Base-by-base conservation (phyloP, 1,139 yeast genomes). In the Scheffersomyces parashehatae region DNA sequence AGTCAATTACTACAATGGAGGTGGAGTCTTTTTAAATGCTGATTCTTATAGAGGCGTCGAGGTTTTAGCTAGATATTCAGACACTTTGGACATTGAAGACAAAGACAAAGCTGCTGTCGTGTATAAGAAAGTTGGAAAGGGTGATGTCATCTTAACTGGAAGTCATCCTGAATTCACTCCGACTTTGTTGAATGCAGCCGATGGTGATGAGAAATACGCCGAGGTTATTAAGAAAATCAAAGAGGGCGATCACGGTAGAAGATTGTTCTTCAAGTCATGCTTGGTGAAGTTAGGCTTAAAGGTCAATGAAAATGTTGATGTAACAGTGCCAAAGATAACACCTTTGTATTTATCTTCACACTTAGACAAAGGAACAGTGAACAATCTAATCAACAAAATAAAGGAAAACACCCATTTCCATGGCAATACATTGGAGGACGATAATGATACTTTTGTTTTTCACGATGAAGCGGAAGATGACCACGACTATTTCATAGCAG, bases 111-210 rank as follows among this genome's bases (percentile, higher is more conserved):
- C 95, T 2, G 88, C 91, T 0, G 86, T 81, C 1, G 79, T 93
- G 2, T 68, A 78, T 45, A 79, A 89, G 54, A 70, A 73, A 12
- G 79, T 82, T 3, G 97, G 97, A 1, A 71, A 76, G 38, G 99
- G 99, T 2, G 71, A 69, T 32, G 96, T 84, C 0, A 63, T 93
- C 3, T 71, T 93, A n/a, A 73, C 86, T 3, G 98, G 98, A 0
- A 77, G 90, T 0, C 99, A 95, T 62, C 96, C 97, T 0, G 99
- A 95, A 62, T 89, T 84, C 57, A 73, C 82, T 1, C 83, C 90
- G 0, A 68, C 70, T 9, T 53, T 81, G 15, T 59, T 86, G 64
- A 67, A 67, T 42, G 56, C 62, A 0, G 42, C 45, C 4, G 53
- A 51, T 1, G 65, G 63, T 11, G 56, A 53, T 29, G 10, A 58